A percentile compares a stretch with the other conserved stretches of the same genome.
These are phyloP conservation scores for Coemansia sp. DNA, from an alignment of 192 early-diverging fungal genomes.

Conservation along the genomic window DNA sequence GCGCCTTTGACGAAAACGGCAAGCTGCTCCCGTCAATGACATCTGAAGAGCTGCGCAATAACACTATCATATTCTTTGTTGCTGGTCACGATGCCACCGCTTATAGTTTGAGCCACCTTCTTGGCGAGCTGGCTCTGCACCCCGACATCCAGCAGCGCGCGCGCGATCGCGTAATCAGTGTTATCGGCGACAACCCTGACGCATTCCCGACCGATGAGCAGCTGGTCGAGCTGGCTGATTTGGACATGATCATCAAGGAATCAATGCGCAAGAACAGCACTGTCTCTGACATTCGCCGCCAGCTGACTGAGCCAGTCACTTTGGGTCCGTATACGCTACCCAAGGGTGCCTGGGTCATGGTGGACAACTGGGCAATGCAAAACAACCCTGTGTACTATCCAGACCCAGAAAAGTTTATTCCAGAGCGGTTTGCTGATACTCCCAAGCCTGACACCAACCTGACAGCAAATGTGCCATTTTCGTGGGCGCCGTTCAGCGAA, in stretches of 20 bases:
- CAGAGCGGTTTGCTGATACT: constrained; percentile 52
- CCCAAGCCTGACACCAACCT: too few species aligned
- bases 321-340: constrained; percentile 56
- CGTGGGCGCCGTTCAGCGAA: constrained; percentile 61
- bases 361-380: constrained; percentile 61
- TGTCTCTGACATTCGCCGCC: constrained; percentile 32
- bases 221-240: constrained; percentile 45
- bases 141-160: constrained; percentile 48
- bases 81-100: constrained; percentile 60
- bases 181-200: constrained; percentile 48
- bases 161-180: constrained; percentile 44
- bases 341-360: constrained; percentile 52
- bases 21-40: constrained; percentile 49
- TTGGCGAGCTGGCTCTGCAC: constrained; percentile 54
- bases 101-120: constrained; percentile 31
- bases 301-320: constrained; percentile 52
- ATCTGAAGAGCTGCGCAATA: constrained; percentile 51
- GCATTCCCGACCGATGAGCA: constrained; percentile 58
- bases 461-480: constrained; percentile 28
- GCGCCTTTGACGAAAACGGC: constrained; percentile 46
- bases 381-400: constrained; percentile 52
- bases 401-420: constrained; percentile 55
- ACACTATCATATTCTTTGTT: constrained; percentile 58
- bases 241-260: constrained; percentile 58
- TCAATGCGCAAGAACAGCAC: constrained; percentile 48